Conservation (phyloP, 352 stramenopile species). For the Phytophthora pisi region DNA sequence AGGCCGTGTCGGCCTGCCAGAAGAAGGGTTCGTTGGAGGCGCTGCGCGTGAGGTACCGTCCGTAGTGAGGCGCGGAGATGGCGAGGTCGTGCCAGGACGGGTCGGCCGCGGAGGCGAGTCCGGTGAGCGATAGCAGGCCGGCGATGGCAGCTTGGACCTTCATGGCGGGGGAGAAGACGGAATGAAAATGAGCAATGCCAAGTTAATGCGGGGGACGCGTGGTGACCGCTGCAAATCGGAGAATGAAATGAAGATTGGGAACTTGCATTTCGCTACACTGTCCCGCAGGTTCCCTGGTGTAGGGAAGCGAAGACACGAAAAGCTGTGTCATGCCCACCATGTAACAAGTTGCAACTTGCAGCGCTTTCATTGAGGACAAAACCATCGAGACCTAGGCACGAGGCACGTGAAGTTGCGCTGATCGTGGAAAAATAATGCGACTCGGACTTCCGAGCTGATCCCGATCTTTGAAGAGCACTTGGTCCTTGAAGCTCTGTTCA, state of each 20-base stretch:
- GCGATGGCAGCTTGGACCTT: slow-evolving; percentile 11
- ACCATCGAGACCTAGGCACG: too few relatives aligned
- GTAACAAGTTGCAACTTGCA: too few relatives aligned
- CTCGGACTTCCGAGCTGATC: not conserved
- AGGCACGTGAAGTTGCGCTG: not conserved
- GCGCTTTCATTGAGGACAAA: too few relatives aligned
- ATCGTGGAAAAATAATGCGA: not conserved
- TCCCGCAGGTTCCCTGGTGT: too few relatives aligned
- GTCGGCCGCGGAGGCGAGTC: not conserved
- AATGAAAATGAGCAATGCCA: not conserved
- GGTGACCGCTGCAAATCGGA: not conserved
- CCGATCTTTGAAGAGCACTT: not conserved
- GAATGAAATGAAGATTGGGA: not conserved
- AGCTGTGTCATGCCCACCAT: too few relatives aligned
- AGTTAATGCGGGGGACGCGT: not conserved
- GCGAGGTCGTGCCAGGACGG: slow-evolving; percentile 24
- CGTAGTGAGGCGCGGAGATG: slow-evolving; percentile 19
- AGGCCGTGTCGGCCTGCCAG: slow-evolving; percentile 34
- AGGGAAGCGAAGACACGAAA: not conserved
- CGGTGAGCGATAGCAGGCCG: not conserved
- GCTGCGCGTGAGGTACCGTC: slow-evolving; percentile 27
- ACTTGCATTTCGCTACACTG: not conserved
- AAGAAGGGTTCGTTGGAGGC: slow-evolving; percentile 22
- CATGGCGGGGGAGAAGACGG: not conserved
- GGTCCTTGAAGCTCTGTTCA: not conserved